Evolutionary conservation across 257 asterid genomes (phyloP), one percentile per base, ranked within the genome.

Genomic region (Solanum acaule): DNA sequence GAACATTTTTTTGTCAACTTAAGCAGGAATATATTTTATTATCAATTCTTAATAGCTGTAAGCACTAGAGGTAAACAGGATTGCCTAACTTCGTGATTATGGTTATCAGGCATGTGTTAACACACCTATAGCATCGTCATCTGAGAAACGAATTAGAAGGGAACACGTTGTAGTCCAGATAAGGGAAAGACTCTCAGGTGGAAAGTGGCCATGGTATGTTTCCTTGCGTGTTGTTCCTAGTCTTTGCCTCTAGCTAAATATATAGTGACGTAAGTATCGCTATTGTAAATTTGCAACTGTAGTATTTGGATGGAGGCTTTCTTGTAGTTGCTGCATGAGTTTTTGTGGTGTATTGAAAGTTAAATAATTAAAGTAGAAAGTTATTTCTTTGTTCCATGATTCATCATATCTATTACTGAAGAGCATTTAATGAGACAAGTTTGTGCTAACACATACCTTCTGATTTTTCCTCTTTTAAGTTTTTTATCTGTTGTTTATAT

Each of bases 151-250:
- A 93, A 94, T 93, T 76, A 93, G 94, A 91, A 94, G 92, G 87
- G 99, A 97, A 93, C 97, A 95, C 88, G 88, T 90, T 79, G 94
- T 87, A 59, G 96, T 93, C 90, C 96, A 91, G 90, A 93, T 96
- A 88, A 94, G 93, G 87, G 98, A 93, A 90, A 93, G 95, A 89
- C 96, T 97, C 73, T 68, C 89, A 87, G 94, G 93, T 77, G 99
- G 98, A 85, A 94, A 94, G 89, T 97, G 99, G 99, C 86, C 98
- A 68, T 97, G 99, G 99, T 96, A 92, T 78, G 95, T 89, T 82
- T 37, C 56, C 86, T 52, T 82, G 86, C 13, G 86, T 82, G 86
- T 38, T 82, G 85, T 81, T 81, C 86, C 20, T 81, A 46, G 68
- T 82, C 31, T 49, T 82, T 82, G 70, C 70, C 42, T 82, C 70